Percentiles rank a stretch among this genome's conserved stretches.
Evolutionary conservation across 345 rosid genomes (phyloP).

Genomic region (Limnanthes douglasii): DNA sequence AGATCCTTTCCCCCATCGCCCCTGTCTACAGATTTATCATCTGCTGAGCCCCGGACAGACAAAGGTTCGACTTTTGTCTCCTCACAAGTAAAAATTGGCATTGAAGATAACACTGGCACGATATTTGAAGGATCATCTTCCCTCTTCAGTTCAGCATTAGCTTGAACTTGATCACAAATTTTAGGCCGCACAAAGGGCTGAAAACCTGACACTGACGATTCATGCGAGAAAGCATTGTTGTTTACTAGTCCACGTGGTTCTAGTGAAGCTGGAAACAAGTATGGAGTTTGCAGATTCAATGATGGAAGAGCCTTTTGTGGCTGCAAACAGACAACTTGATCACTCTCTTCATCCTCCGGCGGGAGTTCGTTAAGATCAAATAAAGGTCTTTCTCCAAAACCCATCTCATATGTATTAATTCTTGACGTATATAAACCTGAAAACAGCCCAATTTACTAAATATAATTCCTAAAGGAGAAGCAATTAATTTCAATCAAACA

Average conservation of each 20-base stretch:
- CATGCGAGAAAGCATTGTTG: conserved; percentile 47
- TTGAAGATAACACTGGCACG: conserved; percentile 13
- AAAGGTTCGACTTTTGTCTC: conserved; percentile 10
- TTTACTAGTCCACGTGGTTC: conserved; percentile 24
- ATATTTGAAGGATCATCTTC: conserved; percentile 11
- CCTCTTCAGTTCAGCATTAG: conserved; percentile 18
- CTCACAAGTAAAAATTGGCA: conserved; percentile 13
- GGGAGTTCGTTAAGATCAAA: conserved; percentile 87
- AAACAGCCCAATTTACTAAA: conserved; percentile 5
- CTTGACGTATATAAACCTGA: conserved; percentile 57
- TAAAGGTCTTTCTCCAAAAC: conserved; percentile 44
- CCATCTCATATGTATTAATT: conserved; percentile 66
- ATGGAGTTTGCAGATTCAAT: conserved; percentile 21
- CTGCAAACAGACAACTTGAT: conserved; percentile 19
- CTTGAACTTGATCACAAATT: conserved; percentile 14
- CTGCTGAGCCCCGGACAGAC: conserved; percentile 13
- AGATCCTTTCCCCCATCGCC: no score
- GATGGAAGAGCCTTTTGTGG: conserved; percentile 45
- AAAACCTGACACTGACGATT: conserved; percentile 54
- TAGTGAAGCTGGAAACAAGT: conserved; percentile 20
- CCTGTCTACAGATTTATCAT: conserved; percentile 9
- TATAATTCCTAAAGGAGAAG: conserved; percentile 5
- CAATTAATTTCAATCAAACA: no score
- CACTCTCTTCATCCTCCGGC: conserved; percentile 48
- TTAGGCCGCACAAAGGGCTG: conserved; percentile 54